Percentiles rank a stretch among this genome's conserved stretches.
phyloP scores from a whole-genome alignment of 352 stramenopile genomes.

The Globisporangium paddicum region DNA sequence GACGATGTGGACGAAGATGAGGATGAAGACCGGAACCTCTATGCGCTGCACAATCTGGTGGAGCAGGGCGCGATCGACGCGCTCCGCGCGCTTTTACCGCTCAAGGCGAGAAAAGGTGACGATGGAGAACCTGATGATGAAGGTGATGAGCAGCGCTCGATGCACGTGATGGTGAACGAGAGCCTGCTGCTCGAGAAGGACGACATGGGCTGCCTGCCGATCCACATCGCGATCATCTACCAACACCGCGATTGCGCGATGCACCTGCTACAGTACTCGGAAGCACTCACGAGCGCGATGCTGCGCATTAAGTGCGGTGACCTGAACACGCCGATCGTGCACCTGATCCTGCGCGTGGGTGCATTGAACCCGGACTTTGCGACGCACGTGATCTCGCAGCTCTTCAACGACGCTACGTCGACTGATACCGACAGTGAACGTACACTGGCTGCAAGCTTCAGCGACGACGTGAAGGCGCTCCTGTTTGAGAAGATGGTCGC shows the following conservation, averaged over 20 bases:
- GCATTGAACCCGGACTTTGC: constrained; percentile 52
- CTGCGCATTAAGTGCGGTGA: constrained; percentile 59
- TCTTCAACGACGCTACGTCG: constrained; percentile 18
- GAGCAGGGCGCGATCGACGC: constrained; percentile 46
- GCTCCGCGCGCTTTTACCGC: constrained; percentile 44
- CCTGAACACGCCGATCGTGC: constrained; percentile 59
- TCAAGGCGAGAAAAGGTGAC: neutral
- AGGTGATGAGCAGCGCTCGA: constrained; percentile 7
- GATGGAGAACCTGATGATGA: constrained; percentile 3
- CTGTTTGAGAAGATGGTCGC: constrained; percentile 46
- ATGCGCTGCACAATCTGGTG: constrained; percentile 53
- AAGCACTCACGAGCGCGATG: constrained; percentile 62
- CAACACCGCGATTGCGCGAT: constrained; percentile 32
- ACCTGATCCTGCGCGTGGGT: constrained; percentile 61
- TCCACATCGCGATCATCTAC: constrained; percentile 72
- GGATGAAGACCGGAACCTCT: constrained; percentile 34
- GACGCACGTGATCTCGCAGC: constrained; percentile 29
- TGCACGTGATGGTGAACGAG: constrained; percentile 46
- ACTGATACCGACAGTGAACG: neutral
- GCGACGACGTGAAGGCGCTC: constrained; percentile 36
- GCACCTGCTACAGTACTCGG: constrained; percentile 59
- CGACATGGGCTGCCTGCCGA: constrained; percentile 75
- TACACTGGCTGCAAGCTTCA: neutral
- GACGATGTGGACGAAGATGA: constrained; percentile 24
- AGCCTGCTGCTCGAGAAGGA: constrained; percentile 71